Base-by-base conservation (phyloP, 2,329 filamentous ascomycete genomes). In the Penicillium thymicola region DNA sequence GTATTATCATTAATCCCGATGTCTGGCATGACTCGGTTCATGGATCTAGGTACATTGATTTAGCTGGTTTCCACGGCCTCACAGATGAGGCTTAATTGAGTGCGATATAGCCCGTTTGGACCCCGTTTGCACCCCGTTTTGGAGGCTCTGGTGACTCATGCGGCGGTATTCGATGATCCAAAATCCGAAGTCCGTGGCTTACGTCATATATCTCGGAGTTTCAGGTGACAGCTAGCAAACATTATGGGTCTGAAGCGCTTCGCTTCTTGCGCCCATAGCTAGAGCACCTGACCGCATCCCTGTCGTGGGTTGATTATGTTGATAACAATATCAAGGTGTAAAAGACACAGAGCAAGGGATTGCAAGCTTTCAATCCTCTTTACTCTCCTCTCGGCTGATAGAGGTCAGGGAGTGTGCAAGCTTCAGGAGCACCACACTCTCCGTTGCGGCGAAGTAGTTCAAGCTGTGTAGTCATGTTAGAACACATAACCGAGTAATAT, bases 391-490 rank as follows among this genome's bases (percentile, higher is more conserved):
- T 54, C 75, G 75, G 59, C 70, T 71, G 54, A 77, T 75, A 4
- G 74, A 71, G 58, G 73, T 76, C 45, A 77, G 56, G 0, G 74
- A 72, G 58, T 77, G 75, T 11, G 75, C 75, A 16, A 99, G 79
- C 63, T 92, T 93, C 60, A 97, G 78, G 62, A 99, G 81, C 18
- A 96, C 94, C 3, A 97, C 93, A 38, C 94, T 97, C 78, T 99
- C 94, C 0, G 94, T 97, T 0, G 94, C 94, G 3, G 94, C 94
- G 67, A 97, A 95, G 74, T 97, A 96, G 67, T 99, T 97, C 60
- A 99, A 59, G 59, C 75, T 77, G 49, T 1, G 48, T 23, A 4
- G 7, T 48, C 38, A 5, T 4, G 57, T 58, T 38, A 53, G 60
- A 53, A 28, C 41, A 25, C 14, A 23, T 45, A 13, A 13, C 5